phyloP scores from a whole-genome alignment of 768 basidiomycete genomes.

The Daedaleopsis sinensis region DNA sequence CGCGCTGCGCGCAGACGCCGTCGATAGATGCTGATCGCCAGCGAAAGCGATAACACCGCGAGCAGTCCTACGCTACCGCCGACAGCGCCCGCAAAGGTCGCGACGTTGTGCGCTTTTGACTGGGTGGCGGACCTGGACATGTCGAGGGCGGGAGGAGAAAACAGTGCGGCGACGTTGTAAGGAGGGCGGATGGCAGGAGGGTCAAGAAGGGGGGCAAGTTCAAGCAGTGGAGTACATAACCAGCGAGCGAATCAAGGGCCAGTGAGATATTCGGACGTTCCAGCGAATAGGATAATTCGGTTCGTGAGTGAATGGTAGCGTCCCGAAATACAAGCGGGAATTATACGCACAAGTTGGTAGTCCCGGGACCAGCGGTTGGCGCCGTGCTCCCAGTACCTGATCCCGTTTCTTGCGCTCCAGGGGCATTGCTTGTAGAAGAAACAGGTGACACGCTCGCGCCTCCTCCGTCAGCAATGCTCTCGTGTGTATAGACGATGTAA shows the following conservation, averaged over 20 bases:
- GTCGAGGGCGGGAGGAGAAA: conserved; percentile 18
- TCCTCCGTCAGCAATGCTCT: conserved; percentile 1
- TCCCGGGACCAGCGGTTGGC: conserved; percentile 29
- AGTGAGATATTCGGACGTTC: conserved; percentile 20
- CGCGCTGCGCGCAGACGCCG: conserved; percentile 45
- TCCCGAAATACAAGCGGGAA: conserved; percentile 38
- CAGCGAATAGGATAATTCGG: conserved; percentile 32
- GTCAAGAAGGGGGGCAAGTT: conserved; percentile 12
- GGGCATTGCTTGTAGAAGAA: conserved; percentile 17
- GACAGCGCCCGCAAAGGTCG: conserved; percentile 58
- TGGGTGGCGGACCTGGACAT: conserved; percentile 18
- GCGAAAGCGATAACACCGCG: conserved; percentile 45
- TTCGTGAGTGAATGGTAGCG: conserved; percentile 28
- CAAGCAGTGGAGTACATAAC: conserved; percentile 22
- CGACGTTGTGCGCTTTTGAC: conserved; percentile 33
- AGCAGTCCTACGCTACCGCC: conserved; percentile 56
- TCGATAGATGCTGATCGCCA: conserved; percentile 54
- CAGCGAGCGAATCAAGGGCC: conserved; percentile 29
- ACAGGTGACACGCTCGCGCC: conserved; percentile 21
- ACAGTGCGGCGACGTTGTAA: conserved; percentile 4
- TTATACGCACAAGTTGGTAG: conserved; percentile 37
- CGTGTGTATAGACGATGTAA: conserved; percentile 44
- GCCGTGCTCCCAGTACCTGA: conserved; percentile 24
- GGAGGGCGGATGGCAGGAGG: conserved; percentile 7
- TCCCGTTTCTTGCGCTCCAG: conserved; percentile 16